These are phyloP conservation scores for Neurospora sp. DNA, from an alignment of 495 filamentous ascomycete genomes.

Conservation along the genomic window DNA sequence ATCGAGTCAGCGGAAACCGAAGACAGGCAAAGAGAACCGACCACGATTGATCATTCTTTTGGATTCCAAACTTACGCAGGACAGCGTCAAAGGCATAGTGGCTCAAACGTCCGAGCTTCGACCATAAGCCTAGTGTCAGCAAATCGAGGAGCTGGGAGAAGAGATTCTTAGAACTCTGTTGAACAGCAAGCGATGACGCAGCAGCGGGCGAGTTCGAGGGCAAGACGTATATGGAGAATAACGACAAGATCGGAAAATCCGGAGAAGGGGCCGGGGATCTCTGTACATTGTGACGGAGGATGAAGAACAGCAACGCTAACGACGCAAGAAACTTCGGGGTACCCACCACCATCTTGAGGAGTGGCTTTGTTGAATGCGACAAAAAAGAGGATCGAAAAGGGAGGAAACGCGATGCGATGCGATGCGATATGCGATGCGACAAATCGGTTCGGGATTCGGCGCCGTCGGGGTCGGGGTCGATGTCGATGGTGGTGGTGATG, in stretches of 20 bases:
- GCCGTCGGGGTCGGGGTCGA: background rate
- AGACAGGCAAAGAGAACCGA: background rate
- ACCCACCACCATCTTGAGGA: constrained; percentile 37
- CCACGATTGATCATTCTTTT: background rate
- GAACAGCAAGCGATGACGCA: constrained; percentile 5
- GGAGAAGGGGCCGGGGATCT: background rate
- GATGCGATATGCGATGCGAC: constrained; percentile 5
- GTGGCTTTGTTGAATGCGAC: background rate
- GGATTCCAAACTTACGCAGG: constrained; percentile 49
- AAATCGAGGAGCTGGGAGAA: constrained; percentile 46
- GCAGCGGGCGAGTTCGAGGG: background rate
- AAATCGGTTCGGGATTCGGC: background rate
- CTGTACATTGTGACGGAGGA: background rate
- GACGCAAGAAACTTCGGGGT: constrained; percentile 2
- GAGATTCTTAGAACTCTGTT: constrained; percentile 23
- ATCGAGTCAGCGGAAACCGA: constrained; percentile 14
- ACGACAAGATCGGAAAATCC: background rate
- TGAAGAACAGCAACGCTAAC: background rate
- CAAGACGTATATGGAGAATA: background rate
- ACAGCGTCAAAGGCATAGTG: constrained; percentile 98
- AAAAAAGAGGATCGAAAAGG: background rate
- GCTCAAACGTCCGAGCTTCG: constrained; percentile 79
- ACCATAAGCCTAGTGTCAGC: constrained; percentile 49
- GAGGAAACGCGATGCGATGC: background rate
- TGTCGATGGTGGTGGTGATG: background rate